Percentiles rank a stretch among this genome's conserved stretches.
phyloP scores from a whole-genome alignment of 1,284 basidiomycete genomes.

The Peniophora sp. region DNA sequence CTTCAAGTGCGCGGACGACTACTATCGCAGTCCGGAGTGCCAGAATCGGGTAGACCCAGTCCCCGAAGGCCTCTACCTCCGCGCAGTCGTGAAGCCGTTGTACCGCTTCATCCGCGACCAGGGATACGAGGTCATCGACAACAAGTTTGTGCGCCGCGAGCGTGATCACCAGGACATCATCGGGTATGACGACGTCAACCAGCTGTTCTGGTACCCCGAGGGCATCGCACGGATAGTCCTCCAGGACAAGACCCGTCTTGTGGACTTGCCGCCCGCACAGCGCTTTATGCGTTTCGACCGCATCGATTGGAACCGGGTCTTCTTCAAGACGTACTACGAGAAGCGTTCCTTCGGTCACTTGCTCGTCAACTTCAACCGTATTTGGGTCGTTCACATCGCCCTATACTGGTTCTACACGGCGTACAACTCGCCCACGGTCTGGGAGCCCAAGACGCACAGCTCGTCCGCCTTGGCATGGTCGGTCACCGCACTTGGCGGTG shows the following conservation, averaged over 20 bases:
- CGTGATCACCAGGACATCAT: conserved; percentile 93
- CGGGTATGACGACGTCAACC: conserved; percentile 98
- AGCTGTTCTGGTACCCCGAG: conserved; percentile 99
- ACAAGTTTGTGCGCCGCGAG: conserved; percentile 91
- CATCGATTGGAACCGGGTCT: conserved; percentile 89
- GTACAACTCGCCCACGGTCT: conserved; percentile 87
- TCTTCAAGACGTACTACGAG: conserved; percentile 97
- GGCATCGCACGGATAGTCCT: conserved; percentile 91
- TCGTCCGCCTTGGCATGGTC: conserved; percentile 80
- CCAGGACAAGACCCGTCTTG: conserved; percentile 84
- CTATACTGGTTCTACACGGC: conserved; percentile 93
- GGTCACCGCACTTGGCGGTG: conserved; percentile 84
- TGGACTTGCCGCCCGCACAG: conserved; percentile 83
- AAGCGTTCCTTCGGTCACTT: conserved; percentile 91
- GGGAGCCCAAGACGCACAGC: conserved; percentile 38
- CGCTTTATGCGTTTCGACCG: conserved; percentile 94
- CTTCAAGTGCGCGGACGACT: conserved; percentile 99
- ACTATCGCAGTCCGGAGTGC: conserved; percentile 98
- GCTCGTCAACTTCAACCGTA: conserved; percentile 95
- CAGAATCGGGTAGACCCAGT: conserved; percentile 91
- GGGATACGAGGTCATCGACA: conserved; percentile 95
- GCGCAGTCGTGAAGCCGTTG: conserved; percentile 89
- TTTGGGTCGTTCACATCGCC: conserved; percentile 92
- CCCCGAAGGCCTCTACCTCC: conserved; percentile 91
- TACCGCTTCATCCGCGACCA: conserved; percentile 98